Evolutionary conservation across 345 rosid genomes (phyloP).

Genomic region (Gossypium australe): DNA sequence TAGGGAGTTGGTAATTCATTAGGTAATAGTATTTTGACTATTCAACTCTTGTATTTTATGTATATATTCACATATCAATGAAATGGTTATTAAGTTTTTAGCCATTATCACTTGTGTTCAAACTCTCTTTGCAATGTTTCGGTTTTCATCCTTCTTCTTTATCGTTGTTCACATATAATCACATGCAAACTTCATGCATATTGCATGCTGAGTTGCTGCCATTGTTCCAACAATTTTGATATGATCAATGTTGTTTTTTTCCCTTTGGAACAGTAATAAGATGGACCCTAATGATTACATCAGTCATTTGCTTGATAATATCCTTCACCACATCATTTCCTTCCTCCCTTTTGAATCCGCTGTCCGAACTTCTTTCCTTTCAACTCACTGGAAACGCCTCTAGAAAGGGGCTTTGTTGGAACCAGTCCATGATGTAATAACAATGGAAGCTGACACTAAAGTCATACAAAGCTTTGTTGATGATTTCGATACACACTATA

Average conservation of each 20-base stretch:
- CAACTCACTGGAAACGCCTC: background rate
- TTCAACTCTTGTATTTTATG: no score
- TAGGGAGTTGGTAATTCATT: no score
- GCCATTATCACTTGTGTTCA: no score
- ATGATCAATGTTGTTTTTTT: background rate
- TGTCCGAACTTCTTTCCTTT: background rate
- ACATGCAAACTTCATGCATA: no score
- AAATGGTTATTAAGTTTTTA: no score
- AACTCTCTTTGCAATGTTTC: no score
- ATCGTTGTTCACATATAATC: no score
- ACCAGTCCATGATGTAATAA: background rate
- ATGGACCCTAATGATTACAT: slow-evolving; percentile 2
- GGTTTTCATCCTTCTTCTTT: no score
- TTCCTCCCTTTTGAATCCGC: slow-evolving; percentile 3
- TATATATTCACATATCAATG: no score
- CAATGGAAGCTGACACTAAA: background rate
- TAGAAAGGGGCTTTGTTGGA: slow-evolving; percentile 2
- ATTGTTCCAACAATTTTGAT: no score
- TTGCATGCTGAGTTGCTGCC: no score
- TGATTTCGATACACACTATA: background rate
- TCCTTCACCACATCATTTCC: background rate
- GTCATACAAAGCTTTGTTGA: background rate
- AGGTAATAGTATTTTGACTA: no score
- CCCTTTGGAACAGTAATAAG: background rate
- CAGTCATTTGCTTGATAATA: background rate